These are phyloP conservation scores for Acer negundo DNA, from an alignment of 345 rosid genomes.

Conservation along the genomic window DNA sequence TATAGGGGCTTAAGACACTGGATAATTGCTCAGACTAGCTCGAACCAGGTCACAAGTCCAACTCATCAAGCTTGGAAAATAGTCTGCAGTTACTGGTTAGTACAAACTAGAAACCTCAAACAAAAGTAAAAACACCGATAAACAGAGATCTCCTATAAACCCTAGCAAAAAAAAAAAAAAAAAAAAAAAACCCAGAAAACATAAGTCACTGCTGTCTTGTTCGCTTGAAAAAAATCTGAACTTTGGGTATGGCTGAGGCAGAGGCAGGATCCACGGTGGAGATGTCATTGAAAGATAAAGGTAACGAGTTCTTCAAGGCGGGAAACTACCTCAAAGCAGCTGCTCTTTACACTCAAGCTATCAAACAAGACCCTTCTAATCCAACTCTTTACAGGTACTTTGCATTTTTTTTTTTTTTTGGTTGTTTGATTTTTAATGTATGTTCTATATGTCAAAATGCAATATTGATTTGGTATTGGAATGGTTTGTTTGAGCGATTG, in stretches of 20 bases:
- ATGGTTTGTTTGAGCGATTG: neutral
- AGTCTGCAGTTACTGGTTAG: neutral
- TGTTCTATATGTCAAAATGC: conserved; percentile 14
- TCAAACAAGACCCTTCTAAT: conserved; percentile 90
- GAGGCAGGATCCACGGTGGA: conserved; percentile 44
- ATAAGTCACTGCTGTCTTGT: neutral
- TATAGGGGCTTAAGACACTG: neutral
- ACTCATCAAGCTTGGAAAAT: neutral
- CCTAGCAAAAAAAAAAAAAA: conserved; percentile 6
- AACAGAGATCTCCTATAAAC: conserved; percentile 12
- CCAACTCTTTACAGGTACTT: conserved; percentile 83
- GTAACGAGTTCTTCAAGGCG: conserved; percentile 92
- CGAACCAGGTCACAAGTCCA: neutral
- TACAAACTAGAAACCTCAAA: neutral
- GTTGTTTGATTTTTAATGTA: neutral
- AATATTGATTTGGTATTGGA: conserved; percentile 19
- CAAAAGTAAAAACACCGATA: neutral
- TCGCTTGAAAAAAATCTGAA: neutral
- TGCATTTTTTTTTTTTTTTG: neutral
- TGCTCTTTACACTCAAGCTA: conserved; percentile 95
- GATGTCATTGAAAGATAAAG: conserved; percentile 79
- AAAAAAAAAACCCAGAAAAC: neutral
- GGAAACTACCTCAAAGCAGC: conserved; percentile 98
- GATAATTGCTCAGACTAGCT: no score
- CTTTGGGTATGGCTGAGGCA: conserved; percentile 43